Evolutionary conservation across 2,329 filamentous ascomycete genomes (phyloP), one percentile per base, ranked within the genome.

Genomic region (Phialocephala subalpina): DNA sequence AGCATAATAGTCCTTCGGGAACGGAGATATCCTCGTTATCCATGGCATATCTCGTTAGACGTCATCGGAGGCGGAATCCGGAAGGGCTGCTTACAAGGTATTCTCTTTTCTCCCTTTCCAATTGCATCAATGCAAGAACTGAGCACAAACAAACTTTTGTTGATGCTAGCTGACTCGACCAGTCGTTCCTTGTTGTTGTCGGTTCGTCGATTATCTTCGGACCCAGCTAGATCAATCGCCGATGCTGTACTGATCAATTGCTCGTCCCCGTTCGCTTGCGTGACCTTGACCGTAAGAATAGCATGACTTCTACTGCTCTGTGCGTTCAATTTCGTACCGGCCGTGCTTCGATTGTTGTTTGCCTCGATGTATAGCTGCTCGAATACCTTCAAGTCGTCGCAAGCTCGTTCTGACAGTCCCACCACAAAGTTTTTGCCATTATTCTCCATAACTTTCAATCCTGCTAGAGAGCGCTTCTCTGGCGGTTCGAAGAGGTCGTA

Each of bases 71-170:
- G 3, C 45, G 7, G 20, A 47, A 8, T 25, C 11, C 1, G 2
- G 22, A 22, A 25, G n/a, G 3, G 22, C 22, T 38, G 95, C 64
- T 95, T 87, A 78, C 97, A 98, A 0, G 96, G 95, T 74, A 98
- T 95, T 38, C 95, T 88, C 73, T 85, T 87, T 76, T 90, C 88
- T 36, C 87, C 87, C 27, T 87, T 83, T 0, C 91, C 92, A 76
- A 98, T 98, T 63, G 95, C 95, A 77, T 98, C 95, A 61, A 98
- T 95, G 74, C 95, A 98, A 77, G 97, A 94, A 52, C 93, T 95
- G 58, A 98, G 82, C 20, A 97, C 94, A 74, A 98, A 98, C 7
- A 98, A 84, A 69, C 93, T 97, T 82, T 97, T 98, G 85, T 98
- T 98, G 83, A 98, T 98, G 75, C 93, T 95, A 0, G 95, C 94